Evolutionary conservation across 495 filamentous ascomycete species (phyloP), one percentile per base, ranked within the genome.

Genomic region (Filosporella fistucella): DNA sequence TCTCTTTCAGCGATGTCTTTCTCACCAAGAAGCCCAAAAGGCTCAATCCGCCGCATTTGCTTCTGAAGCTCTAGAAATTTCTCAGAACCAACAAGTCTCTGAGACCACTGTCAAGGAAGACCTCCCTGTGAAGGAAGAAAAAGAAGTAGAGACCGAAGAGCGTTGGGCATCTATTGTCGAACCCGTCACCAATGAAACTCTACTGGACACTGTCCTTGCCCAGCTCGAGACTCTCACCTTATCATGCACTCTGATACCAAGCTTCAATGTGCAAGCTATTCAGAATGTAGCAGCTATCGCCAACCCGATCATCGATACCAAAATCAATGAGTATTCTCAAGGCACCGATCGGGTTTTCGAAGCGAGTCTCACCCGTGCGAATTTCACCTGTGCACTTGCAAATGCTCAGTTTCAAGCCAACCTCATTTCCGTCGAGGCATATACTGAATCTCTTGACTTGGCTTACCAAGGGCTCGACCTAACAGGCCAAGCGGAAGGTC

Each of bases 141-240:
- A n/a, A n/a, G n/a, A n/a, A n/a, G n/a, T n/a, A n/a, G n/a, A n/a
- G n/a, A n/a, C n/a, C 45, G 68, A 76, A 33, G 77, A 78, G 51
- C 69, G 79, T 57, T 84, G 80, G 78, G 81, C 74, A 14, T 70
- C 70, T 1, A 70, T 88, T 25, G 66, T 78, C 9, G 76, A 81
- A 41, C 80, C 82, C 0, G 66, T 84, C 16, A 84, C 81, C 2
- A 72, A 77, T 25, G 68, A 73, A 23, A 74, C 80, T 1, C 69
- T 88, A 1, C 70, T 85, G 1, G 84, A 88, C 34, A 86, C 82
- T 1, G 69, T 75, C 2, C 62, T 82, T 22, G 82, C 82, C 11
- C 77, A 82, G 51, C 51, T 86, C 11, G 74, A 75, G 24, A 70
- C 80, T 1, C 55, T 86, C 45, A 76, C 77, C 58, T 24, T n/a